Conservation (phyloP, 805 yeast species). For the Blastobotrys terrestris region DNA sequence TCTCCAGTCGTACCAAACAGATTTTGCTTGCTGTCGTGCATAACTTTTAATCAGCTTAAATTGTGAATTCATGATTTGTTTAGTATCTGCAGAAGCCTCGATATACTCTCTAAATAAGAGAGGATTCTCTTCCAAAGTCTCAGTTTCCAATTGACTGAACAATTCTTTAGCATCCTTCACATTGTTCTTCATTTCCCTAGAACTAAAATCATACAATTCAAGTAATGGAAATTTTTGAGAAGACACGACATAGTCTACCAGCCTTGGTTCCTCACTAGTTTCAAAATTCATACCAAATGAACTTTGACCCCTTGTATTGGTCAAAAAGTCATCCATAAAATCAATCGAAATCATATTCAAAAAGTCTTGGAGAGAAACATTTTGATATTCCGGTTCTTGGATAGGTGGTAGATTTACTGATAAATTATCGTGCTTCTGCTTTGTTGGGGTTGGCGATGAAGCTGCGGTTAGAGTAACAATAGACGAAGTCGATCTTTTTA, state of each 20-base stretch:
- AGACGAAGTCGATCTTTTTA: background rate
- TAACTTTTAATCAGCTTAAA: constrained; percentile 45
- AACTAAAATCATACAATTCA: constrained; percentile 48
- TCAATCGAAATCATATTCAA: constrained; percentile 24
- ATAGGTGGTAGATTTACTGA: background rate
- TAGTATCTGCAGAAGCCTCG: constrained; percentile 34
- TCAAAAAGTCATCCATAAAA: constrained; percentile 26
- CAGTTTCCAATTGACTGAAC: constrained; percentile 44
- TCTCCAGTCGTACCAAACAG: constrained; percentile 62
- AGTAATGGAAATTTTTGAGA: constrained; percentile 38
- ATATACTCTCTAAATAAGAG: constrained; percentile 45
- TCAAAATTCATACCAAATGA: constrained; percentile 19
- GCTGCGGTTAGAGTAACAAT: background rate
- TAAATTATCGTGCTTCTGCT: background rate
- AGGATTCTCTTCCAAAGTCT: constrained; percentile 43
- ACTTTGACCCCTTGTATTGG: constrained; percentile 12
- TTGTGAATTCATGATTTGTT: constrained; percentile 40
- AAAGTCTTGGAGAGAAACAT: constrained; percentile 24
- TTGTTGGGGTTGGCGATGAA: background rate
- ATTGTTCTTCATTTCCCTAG: constrained; percentile 46
- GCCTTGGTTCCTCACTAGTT: constrained; percentile 15
- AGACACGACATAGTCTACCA: constrained; percentile 36
- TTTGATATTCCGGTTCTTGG: constrained; percentile 1
- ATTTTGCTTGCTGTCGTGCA: constrained; percentile 47
- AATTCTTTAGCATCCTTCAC: constrained; percentile 43